A percentile compares a stretch with the other conserved stretches of the same genome.
phyloP scores from a whole-genome alignment of 2,329 filamentous ascomycete genomes.

The Falciphora oryzae region DNA sequence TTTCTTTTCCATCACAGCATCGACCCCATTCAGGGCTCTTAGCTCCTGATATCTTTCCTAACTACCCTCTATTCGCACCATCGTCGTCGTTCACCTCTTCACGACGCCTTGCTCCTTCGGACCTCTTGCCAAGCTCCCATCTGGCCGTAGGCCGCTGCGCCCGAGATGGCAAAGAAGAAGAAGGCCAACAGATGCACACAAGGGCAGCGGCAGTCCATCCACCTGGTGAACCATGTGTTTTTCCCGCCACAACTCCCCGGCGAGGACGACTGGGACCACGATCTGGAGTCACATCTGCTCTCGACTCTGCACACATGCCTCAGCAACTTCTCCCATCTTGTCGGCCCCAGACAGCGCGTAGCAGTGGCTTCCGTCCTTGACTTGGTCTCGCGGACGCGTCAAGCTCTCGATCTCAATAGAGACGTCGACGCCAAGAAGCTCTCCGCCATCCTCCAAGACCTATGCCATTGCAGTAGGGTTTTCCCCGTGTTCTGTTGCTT shows the following conservation, averaged over 20 bases:
- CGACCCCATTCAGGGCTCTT: too few relatives aligned
- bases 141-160: too few relatives aligned
- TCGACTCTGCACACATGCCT: background rate
- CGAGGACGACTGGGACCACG: background rate
- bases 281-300: background rate
- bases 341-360: background rate
- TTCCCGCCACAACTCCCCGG: conserved; percentile 2
- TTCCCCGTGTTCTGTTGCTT: background rate
- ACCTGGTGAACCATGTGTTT: conserved; percentile 2
- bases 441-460: background rate
- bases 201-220: background rate
- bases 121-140: too few relatives aligned
- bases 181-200: background rate
- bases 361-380: background rate
- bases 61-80: too few relatives aligned
- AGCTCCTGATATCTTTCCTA: too few relatives aligned
- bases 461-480: background rate
- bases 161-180: background rate
- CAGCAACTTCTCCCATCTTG: background rate
- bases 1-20: too few relatives aligned
- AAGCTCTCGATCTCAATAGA: background rate
- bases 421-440: background rate
- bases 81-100: too few relatives aligned
- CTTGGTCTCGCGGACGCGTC: background rate
- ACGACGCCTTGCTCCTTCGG: too few relatives aligned